Evolutionary conservation across 345 rosid genomes (phyloP), one percentile per base, ranked within the genome.

Genomic region (Linum lewisii): DNA sequence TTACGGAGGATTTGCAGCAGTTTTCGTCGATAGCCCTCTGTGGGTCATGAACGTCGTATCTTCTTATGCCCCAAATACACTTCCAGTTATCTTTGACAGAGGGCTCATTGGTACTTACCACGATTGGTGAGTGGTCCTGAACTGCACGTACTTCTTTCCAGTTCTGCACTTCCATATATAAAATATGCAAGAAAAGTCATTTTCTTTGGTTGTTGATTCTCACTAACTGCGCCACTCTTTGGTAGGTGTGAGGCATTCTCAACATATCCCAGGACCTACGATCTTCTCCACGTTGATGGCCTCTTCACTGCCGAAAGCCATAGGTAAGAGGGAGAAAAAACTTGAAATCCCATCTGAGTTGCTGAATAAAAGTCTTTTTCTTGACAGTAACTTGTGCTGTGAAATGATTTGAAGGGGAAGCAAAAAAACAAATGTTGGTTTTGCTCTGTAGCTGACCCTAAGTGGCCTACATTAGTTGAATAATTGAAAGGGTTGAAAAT

Each of bases 21-120:
- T 94, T 51, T 29, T 85, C 57, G 60, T 85, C 58, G 84, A 85
- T 55, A 85, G 82, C 74, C 97, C 99, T 20, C 24, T 81, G 60
- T 93, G 99, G 99, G 89, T 87, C 62, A 93, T 93, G 97, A 93
- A 89, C 19, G 95, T 93, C 20, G 88, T 85, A 45, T 89, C 99
- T 18, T 87, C 95, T 37, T 85, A 89, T 57, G 84, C 86, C 72
- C 73, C 80, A 25, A 93, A 86, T 60, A 77, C 99, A 3, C 90
- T 93, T 55, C 78, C 95, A 6, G 87, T 87, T 62, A 83, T 93
- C 24, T 89, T 75, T 34, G 99, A 93, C 62, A 88, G 99, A 29
- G 99, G 99, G n/a, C 86, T 93, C 52, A 82, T 93, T 15, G 99
- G 99, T 75, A 77, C 95, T 18, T 87, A 79, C 63, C 97, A 89